phyloP scores from a whole-genome alignment of 768 basidiomycete genomes.

The Boletus tomentosulus region DNA sequence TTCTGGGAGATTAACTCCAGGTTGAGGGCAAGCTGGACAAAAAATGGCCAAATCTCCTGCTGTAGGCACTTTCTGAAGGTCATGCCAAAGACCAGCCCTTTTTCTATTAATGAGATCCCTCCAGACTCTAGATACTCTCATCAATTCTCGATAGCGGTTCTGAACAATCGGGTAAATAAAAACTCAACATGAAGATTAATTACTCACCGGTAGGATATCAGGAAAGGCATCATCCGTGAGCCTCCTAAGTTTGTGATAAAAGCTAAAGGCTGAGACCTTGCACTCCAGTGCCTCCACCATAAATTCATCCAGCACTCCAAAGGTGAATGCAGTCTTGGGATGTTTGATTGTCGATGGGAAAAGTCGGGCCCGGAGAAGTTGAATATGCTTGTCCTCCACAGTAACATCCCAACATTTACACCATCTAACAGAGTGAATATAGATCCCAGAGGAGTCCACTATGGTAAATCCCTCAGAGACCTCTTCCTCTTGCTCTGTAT shows the following conservation, averaged over 20 bases:
- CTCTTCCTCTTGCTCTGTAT: too few species aligned
- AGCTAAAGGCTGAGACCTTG: background rate
- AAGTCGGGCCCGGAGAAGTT: constrained; percentile 10
- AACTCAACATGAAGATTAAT: background rate
- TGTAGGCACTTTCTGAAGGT: background rate
- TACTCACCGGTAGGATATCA: background rate
- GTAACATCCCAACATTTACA: background rate
- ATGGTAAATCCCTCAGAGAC: too few species aligned
- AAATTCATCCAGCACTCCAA: constrained; percentile 20
- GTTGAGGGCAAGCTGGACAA: background rate
- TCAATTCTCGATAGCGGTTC: background rate
- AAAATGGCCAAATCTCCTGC: background rate
- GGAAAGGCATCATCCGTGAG: background rate
- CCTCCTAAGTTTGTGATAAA: background rate
- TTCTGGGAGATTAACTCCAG: background rate
- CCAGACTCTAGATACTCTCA: background rate
- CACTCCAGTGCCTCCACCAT: constrained; percentile 18
- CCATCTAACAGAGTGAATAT: too few species aligned
- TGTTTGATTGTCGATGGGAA: constrained; percentile 10
- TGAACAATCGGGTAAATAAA: background rate
- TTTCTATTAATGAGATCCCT: background rate
- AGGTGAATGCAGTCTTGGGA: constrained; percentile 21
- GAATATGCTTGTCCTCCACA: background rate
- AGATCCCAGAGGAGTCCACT: too few species aligned
- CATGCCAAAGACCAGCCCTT: background rate